Base-by-base conservation (phyloP, 2,329 filamentous ascomycete genomes). In the Fusarium continuum region DNA sequence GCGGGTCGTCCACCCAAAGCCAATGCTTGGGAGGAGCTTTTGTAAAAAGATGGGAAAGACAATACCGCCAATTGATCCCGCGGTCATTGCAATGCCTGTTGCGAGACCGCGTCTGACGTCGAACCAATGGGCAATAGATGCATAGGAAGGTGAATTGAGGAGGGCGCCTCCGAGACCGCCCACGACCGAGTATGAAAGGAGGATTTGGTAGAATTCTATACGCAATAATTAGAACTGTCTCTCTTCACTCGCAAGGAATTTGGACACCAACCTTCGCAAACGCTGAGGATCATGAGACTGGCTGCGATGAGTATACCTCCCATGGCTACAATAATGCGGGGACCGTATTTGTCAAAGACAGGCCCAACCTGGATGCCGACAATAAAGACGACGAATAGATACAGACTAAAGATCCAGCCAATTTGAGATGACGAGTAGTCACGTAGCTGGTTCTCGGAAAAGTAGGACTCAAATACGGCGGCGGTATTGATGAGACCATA, bases 361-460 rank as follows among this genome's bases (percentile, higher is more conserved):
- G 92, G 91, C 0, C 92, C 92, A 44, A 93, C 88, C 70, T 94
- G 90, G 9, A 96, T 85, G 22, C 92, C 91, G 31, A 91, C 87
- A 70, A 94, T 91, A 74, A 95, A 94, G 39, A 91, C 85, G 40
- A 94, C 79, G 71, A 95, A 96, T 25, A 91, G 82, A 72, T 93
- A 94, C 46, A 95, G 78, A 68, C 89, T 88, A 69, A 94, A 93
- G 63, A 96, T 91, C 92, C 92, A 96, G n/a, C 91, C 91, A 43
- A 93, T 88, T 46, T 85, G 82, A 5, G 88, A 88, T 10, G 88
- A 82, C 50, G 78, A 84, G 73, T 92, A 88, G 19, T 83, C 77
- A n/a, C 78, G 79, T 17, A 96, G 82, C 70, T 95, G 91, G 72
- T 96, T 80, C 17, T 82, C 84, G 26, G 86, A 82, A 60, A 96